A percentile compares a stretch with the other conserved stretches of the same genome.
Evolutionary conservation across 2,329 filamentous ascomycete species (phyloP).

Genomic region (Camillea tinctor): DNA sequence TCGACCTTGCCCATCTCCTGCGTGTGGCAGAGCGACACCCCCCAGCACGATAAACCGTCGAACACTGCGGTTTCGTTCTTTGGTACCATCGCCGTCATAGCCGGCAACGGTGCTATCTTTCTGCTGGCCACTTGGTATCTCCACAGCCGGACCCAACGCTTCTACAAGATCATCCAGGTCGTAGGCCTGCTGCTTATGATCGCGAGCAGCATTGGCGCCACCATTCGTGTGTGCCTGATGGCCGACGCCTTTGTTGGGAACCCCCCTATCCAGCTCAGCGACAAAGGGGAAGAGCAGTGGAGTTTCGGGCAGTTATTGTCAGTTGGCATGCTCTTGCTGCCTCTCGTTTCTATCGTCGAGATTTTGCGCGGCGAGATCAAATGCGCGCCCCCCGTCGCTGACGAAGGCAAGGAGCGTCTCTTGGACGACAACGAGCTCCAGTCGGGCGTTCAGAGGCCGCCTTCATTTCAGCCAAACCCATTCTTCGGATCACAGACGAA

Average conservation of each 20-base stretch:
- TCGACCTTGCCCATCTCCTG: conserved; percentile 60
- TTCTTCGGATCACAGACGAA: conserved; percentile 41
- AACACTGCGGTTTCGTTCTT: conserved; percentile 50
- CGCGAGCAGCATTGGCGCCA: conserved; percentile 58
- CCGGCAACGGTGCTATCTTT: conserved; percentile 58
- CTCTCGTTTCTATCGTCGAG: conserved; percentile 58
- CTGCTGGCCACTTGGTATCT: conserved; percentile 62
- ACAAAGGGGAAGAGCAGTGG: conserved; percentile 56
- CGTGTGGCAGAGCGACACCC: conserved; percentile 49
- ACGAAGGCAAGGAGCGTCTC: conserved; percentile 20
- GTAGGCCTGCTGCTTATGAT: conserved; percentile 54
- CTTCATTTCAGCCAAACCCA: conserved; percentile 45
- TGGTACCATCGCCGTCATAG: conserved; percentile 62
- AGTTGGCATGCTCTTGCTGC: conserved; percentile 57
- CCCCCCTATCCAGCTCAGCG: conserved; percentile 49
- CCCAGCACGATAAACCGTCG: conserved; percentile 31
- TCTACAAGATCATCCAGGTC: conserved; percentile 54
- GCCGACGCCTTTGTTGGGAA: conserved; percentile 58
- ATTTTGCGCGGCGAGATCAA: conserved; percentile 50
- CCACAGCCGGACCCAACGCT: conserved; percentile 53
- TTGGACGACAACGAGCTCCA: conserved; percentile 27
- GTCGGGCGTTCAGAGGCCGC: conserved; percentile 16
- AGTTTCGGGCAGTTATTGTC: conserved; percentile 63
- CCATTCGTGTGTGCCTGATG: conserved; percentile 54
- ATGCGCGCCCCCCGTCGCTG: conserved; percentile 28